These are phyloP conservation scores for Cyclotella kingstonii DNA, from an alignment of 108 stramenopile genomes.

Conservation along the genomic window DNA sequence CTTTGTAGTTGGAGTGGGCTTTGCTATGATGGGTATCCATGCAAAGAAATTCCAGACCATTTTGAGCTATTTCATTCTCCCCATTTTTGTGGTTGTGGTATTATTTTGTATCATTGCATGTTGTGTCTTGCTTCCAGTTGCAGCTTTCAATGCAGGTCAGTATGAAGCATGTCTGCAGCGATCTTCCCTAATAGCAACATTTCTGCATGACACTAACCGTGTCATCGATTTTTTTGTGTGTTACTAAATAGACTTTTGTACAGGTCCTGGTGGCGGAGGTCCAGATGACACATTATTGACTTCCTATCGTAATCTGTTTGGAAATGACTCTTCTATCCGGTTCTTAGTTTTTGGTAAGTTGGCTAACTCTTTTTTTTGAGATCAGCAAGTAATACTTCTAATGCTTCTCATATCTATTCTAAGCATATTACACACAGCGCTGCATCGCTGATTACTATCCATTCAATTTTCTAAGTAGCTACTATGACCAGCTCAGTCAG, in stretches of 20 bases:
- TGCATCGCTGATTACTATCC: constrained; percentile 15
- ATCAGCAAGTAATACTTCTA: not conserved
- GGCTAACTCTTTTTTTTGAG: not conserved
- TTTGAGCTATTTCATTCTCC: constrained; percentile 15
- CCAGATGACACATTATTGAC: constrained; percentile 20
- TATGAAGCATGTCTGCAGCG: not conserved
- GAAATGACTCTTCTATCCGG: not conserved
- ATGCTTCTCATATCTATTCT: not conserved
- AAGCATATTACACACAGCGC: constrained; percentile 19
- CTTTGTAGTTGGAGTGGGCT: constrained; percentile 16
- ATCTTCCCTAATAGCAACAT: too few species aligned
- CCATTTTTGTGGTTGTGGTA: constrained; percentile 3
- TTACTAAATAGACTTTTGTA: constrained; percentile 17
- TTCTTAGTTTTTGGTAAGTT: constrained; percentile 15
- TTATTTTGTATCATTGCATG: constrained; percentile 7
- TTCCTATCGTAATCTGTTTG: constrained; percentile 11
- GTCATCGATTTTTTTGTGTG: too few species aligned
- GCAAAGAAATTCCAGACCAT: not conserved
- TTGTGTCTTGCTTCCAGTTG: constrained; percentile 10
- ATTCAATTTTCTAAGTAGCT: constrained; percentile 3
- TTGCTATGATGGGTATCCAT: not conserved
- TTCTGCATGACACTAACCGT: too few species aligned
- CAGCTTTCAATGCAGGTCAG: constrained; percentile 20
- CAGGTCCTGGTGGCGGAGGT: not conserved
- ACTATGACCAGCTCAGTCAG: constrained; percentile 1